Percentiles rank a stretch among this genome's conserved stretches.
Evolutionary conservation across 805 yeast genomes (phyloP).

Genomic region (Hanseniaspora taiwanica): DNA sequence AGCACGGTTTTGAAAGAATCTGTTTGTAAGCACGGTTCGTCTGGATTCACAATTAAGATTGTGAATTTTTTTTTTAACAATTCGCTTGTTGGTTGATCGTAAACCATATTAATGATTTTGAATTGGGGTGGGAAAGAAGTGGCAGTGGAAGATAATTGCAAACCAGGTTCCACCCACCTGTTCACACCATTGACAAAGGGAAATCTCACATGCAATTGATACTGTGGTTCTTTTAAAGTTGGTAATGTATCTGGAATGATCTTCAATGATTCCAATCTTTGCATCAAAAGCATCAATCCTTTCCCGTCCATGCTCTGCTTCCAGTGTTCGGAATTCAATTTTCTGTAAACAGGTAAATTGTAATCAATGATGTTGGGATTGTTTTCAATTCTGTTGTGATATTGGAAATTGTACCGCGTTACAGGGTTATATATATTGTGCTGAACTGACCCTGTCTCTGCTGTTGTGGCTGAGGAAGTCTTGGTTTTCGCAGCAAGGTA

Average conservation of each 20-base stretch:
- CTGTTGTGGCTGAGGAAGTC: constrained; percentile 3
- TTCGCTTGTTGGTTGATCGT: constrained; percentile 15
- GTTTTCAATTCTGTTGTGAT: constrained; percentile 26
- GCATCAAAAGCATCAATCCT: constrained; percentile 72
- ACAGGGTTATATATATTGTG: constrained; percentile 79
- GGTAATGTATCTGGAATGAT: constrained; percentile 93
- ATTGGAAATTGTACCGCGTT: constrained; percentile 55
- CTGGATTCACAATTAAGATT: constrained; percentile 78
- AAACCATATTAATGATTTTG: constrained; percentile 61
- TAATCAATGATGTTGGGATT: constrained; percentile 43
- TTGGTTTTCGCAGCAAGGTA: constrained; percentile 29
- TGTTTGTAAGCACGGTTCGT: constrained; percentile 60
- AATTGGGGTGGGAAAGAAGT: constrained; percentile 69
- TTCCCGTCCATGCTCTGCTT: constrained; percentile 26
- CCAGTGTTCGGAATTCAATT: constrained; percentile 61
- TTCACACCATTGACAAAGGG: constrained; percentile 52
- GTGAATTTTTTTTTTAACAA: constrained; percentile 48
- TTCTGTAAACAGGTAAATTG: constrained; percentile 68
- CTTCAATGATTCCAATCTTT: constrained; percentile 71
- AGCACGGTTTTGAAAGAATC: constrained; percentile 62
- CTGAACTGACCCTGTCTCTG: constrained; percentile 28
- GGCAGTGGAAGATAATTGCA: constrained; percentile 54
- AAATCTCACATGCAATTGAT: constrained; percentile 59
- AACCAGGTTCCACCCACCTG: constrained; percentile 73
- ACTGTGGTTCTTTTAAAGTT: constrained; percentile 61